phyloP scores from a whole-genome alignment of 106 monocot genomes.

The Allium fistulosum region DNA sequence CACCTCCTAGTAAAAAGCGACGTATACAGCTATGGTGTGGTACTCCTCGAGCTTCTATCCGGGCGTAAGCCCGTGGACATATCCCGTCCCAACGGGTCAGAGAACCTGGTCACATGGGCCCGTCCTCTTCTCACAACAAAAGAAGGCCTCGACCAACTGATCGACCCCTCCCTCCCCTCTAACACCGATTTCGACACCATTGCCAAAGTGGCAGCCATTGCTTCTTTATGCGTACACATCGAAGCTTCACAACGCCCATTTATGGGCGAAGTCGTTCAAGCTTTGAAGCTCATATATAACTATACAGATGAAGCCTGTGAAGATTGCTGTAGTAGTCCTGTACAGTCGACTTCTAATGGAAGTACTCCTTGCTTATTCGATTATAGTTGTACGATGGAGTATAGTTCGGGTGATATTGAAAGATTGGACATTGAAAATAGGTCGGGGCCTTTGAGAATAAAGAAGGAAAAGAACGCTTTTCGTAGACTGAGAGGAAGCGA shows the following conservation, averaged over 20 bases:
- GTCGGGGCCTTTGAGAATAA: constrained; percentile 66
- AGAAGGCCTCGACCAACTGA: constrained; percentile 24
- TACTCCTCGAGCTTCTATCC: constrained; percentile 28
- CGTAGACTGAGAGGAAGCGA: constrained; percentile 58
- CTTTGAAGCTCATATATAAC: constrained; percentile 44
- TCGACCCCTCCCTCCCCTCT: constrained; percentile 20
- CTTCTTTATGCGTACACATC: constrained; percentile 25
- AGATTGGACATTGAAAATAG: constrained; percentile 6
- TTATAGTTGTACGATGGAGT: constrained; percentile 51
- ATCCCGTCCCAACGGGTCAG: constrained; percentile 16
- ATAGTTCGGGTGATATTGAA: constrained; percentile 47
- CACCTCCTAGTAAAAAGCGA: constrained; percentile 35
- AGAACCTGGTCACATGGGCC: constrained; percentile 38
- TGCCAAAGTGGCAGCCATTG: constrained; percentile 35
- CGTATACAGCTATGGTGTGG: constrained; percentile 34
- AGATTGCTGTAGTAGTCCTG: constrained; percentile 20
- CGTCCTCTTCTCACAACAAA: constrained; percentile 24
- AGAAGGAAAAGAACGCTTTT: constrained; percentile 29
- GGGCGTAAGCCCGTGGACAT: constrained; percentile 35
- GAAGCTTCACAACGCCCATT: constrained; percentile 34
- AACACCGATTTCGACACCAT: constrained; percentile 21
- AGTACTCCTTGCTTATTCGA: neutral
- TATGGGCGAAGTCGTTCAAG: constrained; percentile 58
- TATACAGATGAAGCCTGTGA: constrained; percentile 25
- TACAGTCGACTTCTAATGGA: constrained; percentile 15